Evolutionary conservation across 805 yeast genomes (phyloP), one percentile per base, ranked within the genome.

Genomic region (Wickerhamomyces strasburgensis): DNA sequence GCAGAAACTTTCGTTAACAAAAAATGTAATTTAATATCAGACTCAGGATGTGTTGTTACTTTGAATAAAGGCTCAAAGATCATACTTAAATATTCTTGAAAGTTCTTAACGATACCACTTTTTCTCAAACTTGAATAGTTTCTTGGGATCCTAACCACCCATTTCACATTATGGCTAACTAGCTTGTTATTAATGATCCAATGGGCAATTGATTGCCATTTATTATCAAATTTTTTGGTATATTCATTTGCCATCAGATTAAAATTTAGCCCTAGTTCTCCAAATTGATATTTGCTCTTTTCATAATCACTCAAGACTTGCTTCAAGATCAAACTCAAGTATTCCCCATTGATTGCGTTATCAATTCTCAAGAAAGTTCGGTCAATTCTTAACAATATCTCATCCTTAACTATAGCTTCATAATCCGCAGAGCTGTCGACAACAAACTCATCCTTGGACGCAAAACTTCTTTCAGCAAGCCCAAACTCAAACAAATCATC

Each of bases 141-240:
- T 39, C 69, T 56, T 19, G 59, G 50, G 3, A 65, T 47, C 32
- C 60, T 55, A 5, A 65, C 52, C 24, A 60, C 53, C 69, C 69
- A 65, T 14, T 62, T 60, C 11, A 65, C 55, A 34, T 65, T 65
- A 35, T 63, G 61, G 19, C 68, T 63, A 1, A 64, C 55, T 9
- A 65, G 43, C 39, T 60, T 58, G 53, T 67, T 60, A 38, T 52
- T 57, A 7, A 54, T 46, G 6, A 65, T 40, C 68, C 69, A 65
- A 14, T 51, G 36, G 1, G 66, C 44, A 28, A 65, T 56, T 13
- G 56, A 50, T 0, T 38, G 29, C 69, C 69, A 65, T 25, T 38
- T 40, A 10, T 34, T 37, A 4, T 33, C 25, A 1, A 44, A 34
- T 7, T 40, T 26, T 4, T 39, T 35, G 33, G 46, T 38, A 36